Evolutionary conservation across 2,329 filamentous ascomycete species (phyloP), one percentile per base, ranked within the genome.

Genomic region (Myriosclerotinia duriaeana): DNA sequence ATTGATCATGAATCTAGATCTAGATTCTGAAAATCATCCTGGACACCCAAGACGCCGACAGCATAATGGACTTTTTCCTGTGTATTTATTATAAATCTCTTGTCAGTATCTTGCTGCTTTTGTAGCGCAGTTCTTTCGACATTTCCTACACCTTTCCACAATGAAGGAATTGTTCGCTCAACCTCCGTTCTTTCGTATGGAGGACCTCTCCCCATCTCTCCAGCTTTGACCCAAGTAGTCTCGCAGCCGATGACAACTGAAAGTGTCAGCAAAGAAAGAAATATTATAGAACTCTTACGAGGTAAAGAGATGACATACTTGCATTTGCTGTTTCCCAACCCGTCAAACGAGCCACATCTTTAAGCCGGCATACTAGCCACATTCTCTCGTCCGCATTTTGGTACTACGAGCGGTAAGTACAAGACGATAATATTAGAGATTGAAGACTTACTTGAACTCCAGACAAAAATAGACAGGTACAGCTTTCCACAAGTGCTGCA

Each of bases 301-400:
- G 15, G 34, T 30, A 30, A 20, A 38, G 34, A 50, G 20, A 17
- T 48, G 7, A 59, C 62, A 50, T 65, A 65, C 62, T 94, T 52
- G 93, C 87, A 44, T 87, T 85, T 1, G 92, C 90, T 1, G 90
- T 92, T 73, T 92, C 89, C 90, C 92, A 97, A 0, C 95, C 95
- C 0, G 92, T 97, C 9, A 95, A 82, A 1, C 88, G 86, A 2
- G 90, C 86, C 50, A 96, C 88, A 72, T 92, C 88, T 71, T 87
- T 84, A 65, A 97, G 83, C 38, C 90, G 87, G 44, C 84, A 83
- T 69, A 97, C 84, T 0, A 89, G 85, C 91, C 92, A 96, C 66
- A 85, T 83, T 1, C 95, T 87, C 74, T 98, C 93, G 0, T 78
- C 80, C 5, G 86, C 77, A 67, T 91, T 86, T 72, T 86, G 86